Conservation (phyloP, 2,329 filamentous ascomycete genomes). For the Alternaria gansuensis region DNA sequence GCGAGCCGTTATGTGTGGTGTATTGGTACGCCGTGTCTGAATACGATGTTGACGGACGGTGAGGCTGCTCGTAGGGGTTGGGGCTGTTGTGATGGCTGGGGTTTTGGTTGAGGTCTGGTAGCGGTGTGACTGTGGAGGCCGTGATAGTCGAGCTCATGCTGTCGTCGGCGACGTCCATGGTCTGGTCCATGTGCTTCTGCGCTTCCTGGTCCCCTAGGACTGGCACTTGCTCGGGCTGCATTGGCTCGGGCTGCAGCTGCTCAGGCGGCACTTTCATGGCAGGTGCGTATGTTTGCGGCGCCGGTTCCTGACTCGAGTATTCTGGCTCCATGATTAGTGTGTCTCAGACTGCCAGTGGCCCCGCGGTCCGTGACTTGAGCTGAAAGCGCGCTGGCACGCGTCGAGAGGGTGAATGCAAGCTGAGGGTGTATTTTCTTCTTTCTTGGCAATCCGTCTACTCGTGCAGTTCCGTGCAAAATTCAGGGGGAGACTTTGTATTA, state of each 20-base stretch:
- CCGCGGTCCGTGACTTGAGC: slow-evolving; percentile 33
- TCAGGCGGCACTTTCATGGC: slow-evolving; percentile 38
- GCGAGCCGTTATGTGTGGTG: slow-evolving; percentile 48
- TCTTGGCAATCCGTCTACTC: background rate
- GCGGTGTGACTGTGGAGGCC: slow-evolving; percentile 49
- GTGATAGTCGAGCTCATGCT: slow-evolving; percentile 60
- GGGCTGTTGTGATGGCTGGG: slow-evolving; percentile 35
- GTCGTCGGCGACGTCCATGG: slow-evolving; percentile 55
- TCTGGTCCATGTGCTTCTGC: slow-evolving; percentile 48
- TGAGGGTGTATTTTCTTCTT: slow-evolving; percentile 7
- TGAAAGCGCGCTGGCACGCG: slow-evolving; percentile 39
- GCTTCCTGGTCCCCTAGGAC: slow-evolving; percentile 31
- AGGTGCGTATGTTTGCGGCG: slow-evolving; percentile 11
- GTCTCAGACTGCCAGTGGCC: slow-evolving; percentile 12
- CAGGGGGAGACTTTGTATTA: slow-evolving; percentile 1
- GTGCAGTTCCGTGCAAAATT: background rate
- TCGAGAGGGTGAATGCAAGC: slow-evolving; percentile 23
- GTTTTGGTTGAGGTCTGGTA: slow-evolving; percentile 51
- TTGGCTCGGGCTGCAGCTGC: slow-evolving; percentile 33
- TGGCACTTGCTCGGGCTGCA: slow-evolving; percentile 13
- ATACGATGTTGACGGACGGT: slow-evolving; percentile 63
- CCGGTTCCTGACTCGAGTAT: slow-evolving; percentile 25
- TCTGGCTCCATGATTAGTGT: slow-evolving; percentile 15
- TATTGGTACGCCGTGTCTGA: slow-evolving; percentile 60
- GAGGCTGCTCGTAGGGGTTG: slow-evolving; percentile 53